Percentiles rank a stretch among this genome's conserved stretches.
These are phyloP conservation scores for Aphanomyces invadans DNA, from an alignment of 352 stramenopile genomes.

Conservation along the genomic window DNA sequence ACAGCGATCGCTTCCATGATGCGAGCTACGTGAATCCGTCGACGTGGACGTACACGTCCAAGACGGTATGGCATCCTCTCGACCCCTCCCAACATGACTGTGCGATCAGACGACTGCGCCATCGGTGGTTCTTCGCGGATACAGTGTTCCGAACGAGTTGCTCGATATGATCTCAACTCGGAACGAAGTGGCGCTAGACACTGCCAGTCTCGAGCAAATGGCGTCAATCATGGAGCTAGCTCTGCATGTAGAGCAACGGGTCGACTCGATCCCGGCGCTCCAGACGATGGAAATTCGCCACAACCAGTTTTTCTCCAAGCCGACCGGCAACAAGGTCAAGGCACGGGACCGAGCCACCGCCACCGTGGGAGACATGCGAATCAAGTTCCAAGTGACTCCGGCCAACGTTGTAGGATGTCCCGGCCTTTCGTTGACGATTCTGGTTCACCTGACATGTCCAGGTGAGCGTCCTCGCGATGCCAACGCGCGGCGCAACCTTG, in stretches of 20 bases:
- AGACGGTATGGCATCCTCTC: not conserved
- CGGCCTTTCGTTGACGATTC: not conserved
- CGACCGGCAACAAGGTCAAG: not conserved
- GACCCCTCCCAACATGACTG: not conserved
- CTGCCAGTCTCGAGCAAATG: not conserved
- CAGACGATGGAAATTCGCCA: not conserved
- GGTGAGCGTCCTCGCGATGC: constrained; percentile 14
- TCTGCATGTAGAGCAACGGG: not conserved
- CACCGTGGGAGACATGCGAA: constrained; percentile 2
- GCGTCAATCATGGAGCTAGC: not conserved
- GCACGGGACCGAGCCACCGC: not conserved
- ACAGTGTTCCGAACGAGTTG: not conserved
- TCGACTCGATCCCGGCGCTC: not conserved
- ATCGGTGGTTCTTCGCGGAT: not conserved
- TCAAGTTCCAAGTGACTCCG: not conserved
- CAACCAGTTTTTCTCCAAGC: not conserved
- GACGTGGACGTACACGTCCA: not conserved
- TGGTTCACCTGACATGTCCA: not conserved
- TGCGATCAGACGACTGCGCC: not conserved
- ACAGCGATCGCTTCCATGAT: constrained; percentile 15
- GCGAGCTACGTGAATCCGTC: constrained; percentile 3
- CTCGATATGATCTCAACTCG: not conserved
- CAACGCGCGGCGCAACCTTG: not conserved
- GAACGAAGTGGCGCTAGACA: not conserved
- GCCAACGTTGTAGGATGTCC: not conserved